These are phyloP conservation scores for Suillus subaureus DNA, from an alignment of 768 basidiomycete genomes.

Conservation along the genomic window DNA sequence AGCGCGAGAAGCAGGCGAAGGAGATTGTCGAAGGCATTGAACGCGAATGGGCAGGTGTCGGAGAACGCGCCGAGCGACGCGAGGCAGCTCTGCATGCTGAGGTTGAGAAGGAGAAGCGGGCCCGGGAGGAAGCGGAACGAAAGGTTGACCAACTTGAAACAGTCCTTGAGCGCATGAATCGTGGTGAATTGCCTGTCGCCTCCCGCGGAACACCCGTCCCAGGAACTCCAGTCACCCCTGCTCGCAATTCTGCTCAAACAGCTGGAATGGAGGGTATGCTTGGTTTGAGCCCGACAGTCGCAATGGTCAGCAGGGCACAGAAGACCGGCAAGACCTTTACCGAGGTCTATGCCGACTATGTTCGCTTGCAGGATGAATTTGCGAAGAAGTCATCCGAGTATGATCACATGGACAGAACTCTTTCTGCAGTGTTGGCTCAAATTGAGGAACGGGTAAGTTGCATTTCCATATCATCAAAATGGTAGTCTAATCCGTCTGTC, in stretches of 20 bases:
- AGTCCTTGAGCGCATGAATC: constrained; percentile 70
- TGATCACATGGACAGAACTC: constrained; percentile 79
- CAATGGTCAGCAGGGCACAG: constrained; percentile 81
- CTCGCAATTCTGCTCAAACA: constrained; percentile 40
- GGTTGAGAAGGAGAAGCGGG: constrained; percentile 68
- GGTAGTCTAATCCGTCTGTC: constrained; percentile 6
- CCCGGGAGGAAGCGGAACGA: constrained; percentile 72
- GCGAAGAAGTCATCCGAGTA: constrained; percentile 80
- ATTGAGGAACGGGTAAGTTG: constrained; percentile 82
- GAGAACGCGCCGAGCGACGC: constrained; percentile 66
- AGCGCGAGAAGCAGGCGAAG: constrained; percentile 83
- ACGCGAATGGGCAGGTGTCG: constrained; percentile 76
- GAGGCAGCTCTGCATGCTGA: constrained; percentile 71
- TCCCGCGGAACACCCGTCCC: constrained; percentile 40
- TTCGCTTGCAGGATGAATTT: constrained; percentile 82
- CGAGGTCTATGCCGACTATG: constrained; percentile 90
- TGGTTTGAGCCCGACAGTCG: constrained; percentile 84
- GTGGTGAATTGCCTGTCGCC: constrained; percentile 69
- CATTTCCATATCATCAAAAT: neutral
- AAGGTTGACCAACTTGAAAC: constrained; percentile 70
- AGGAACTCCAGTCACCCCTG: constrained; percentile 45
- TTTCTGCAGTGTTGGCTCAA: constrained; percentile 80
- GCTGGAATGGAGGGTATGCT: constrained; percentile 56
- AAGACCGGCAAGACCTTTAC: constrained; percentile 89
- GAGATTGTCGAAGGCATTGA: constrained; percentile 82